Evolutionary conservation across 345 rosid genomes (phyloP).

Genomic region (Rhizophora apiculata): DNA sequence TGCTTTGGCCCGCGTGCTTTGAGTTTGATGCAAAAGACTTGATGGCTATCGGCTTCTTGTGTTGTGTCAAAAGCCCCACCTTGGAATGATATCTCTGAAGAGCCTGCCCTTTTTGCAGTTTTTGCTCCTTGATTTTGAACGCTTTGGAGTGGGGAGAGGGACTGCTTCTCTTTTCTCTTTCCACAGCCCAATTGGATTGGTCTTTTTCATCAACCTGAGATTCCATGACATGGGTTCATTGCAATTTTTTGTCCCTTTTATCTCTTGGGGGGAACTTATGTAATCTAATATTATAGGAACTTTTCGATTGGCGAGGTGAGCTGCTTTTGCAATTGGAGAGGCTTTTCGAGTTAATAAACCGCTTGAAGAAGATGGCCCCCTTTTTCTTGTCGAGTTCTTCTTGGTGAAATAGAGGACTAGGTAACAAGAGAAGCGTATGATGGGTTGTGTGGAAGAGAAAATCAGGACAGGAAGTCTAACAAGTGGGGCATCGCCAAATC

Average conservation of each 20-base stretch:
- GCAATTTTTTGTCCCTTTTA: background rate
- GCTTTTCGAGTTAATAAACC: slow-evolving; percentile 14
- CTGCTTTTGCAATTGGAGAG: background rate
- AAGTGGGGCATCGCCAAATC: slow-evolving; percentile 39
- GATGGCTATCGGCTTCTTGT: slow-evolving; percentile 29
- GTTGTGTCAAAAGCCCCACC: slow-evolving; percentile 21
- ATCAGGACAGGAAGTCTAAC: slow-evolving; percentile 41
- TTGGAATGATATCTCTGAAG: slow-evolving; percentile 39
- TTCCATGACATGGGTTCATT: slow-evolving; percentile 34
- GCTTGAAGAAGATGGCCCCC: background rate
- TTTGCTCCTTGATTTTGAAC: slow-evolving; percentile 64
- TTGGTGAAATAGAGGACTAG: slow-evolving; percentile 15
- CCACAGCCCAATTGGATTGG: slow-evolving; percentile 27
- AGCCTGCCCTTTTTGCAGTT: slow-evolving; percentile 43
- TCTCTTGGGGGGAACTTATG: slow-evolving; percentile 3
- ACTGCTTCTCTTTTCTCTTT: slow-evolving; percentile 6
- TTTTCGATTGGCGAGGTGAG: background rate
- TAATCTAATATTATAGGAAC: background rate
- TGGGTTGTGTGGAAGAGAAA: slow-evolving; percentile 69
- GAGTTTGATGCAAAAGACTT: slow-evolving; percentile 42
- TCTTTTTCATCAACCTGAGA: slow-evolving; percentile 26
- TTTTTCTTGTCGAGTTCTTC: slow-evolving; percentile 15
- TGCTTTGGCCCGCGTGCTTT: slow-evolving; percentile 56
- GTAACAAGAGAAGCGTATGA: slow-evolving; percentile 16
- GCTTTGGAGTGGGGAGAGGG: background rate